phyloP scores from a whole-genome alignment of 164 flowering plant species.

The Stephania japonica region DNA sequence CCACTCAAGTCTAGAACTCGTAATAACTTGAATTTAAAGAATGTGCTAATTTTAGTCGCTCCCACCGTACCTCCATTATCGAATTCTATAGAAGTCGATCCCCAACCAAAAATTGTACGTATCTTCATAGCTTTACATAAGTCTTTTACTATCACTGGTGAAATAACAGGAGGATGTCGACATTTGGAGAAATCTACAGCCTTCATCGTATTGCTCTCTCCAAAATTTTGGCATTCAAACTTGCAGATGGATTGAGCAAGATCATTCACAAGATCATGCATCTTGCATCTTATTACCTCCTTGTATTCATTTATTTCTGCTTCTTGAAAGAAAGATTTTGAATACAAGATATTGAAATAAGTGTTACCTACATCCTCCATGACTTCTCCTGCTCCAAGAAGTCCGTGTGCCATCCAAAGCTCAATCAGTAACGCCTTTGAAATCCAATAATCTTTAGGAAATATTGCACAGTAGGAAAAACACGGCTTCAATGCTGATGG shows the following conservation, averaged over 20 bases:
- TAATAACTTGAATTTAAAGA: no score
- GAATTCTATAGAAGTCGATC: no score
- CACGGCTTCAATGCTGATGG: slow-evolving; percentile 3
- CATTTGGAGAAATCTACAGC: background rate
- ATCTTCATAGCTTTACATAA: background rate
- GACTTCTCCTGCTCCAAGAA: background rate
- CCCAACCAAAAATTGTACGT: background rate
- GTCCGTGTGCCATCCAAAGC: slow-evolving; percentile 11
- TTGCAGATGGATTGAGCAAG: background rate
- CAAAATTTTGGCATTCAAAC: background rate
- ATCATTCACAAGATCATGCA: slow-evolving; percentile 18
- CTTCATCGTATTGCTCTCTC: background rate
- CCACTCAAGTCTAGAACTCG: no score
- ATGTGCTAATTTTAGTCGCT: no score
- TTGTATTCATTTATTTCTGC: background rate
- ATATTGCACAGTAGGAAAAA: slow-evolving; percentile 5
- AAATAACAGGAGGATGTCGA: background rate
- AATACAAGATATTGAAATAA: background rate
- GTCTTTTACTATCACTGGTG: background rate
- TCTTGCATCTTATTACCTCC: background rate
- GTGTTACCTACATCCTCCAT: slow-evolving; percentile 6
- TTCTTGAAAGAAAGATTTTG: slow-evolving; percentile 8
- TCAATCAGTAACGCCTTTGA: background rate
- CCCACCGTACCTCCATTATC: no score
- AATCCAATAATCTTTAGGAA: background rate